Conservation (phyloP, 176 grass and related monocot species). For the Ananas comosus region DNA sequence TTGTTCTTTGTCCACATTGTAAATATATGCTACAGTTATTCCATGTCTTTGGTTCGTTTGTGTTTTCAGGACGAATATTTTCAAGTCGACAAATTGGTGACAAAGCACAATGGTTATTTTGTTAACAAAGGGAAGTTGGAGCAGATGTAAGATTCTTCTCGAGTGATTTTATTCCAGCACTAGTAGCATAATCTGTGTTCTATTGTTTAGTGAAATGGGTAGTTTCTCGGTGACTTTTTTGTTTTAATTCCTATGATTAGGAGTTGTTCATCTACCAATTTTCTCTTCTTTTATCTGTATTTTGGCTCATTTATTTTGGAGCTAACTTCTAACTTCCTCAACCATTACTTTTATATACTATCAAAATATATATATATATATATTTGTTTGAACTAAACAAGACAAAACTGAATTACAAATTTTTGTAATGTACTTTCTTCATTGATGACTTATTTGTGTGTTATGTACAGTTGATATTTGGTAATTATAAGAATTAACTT, state of each 20-base stretch:
- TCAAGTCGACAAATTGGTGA: slow-evolving; percentile 94
- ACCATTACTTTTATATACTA: not conserved
- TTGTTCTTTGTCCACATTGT: not conserved
- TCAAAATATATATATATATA: not conserved
- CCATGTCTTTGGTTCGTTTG: not conserved
- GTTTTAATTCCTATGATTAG: not conserved
- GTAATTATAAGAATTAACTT: not conserved
- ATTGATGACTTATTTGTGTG: not conserved
- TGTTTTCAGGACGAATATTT: slow-evolving; percentile 96
- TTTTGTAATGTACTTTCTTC: not conserved
- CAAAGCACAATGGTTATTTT: slow-evolving; percentile 97
- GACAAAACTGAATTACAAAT: not conserved
- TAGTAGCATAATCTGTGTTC: not conserved
- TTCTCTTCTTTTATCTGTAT: too few species aligned
- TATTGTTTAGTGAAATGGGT: not conserved
- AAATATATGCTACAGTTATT: not conserved
- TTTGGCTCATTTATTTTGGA: not conserved
- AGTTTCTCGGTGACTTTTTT: not conserved
- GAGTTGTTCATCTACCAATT: slow-evolving; percentile 4
- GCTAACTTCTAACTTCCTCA: not conserved
- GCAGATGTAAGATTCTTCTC: slow-evolving; percentile 65
- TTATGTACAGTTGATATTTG: not conserved
- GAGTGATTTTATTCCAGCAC: not conserved
- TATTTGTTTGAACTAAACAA: not conserved
- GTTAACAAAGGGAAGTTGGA: slow-evolving; percentile 97